Conservation (phyloP, 495 filamentous ascomycete species). For the Trichoderma reesei region DNA sequence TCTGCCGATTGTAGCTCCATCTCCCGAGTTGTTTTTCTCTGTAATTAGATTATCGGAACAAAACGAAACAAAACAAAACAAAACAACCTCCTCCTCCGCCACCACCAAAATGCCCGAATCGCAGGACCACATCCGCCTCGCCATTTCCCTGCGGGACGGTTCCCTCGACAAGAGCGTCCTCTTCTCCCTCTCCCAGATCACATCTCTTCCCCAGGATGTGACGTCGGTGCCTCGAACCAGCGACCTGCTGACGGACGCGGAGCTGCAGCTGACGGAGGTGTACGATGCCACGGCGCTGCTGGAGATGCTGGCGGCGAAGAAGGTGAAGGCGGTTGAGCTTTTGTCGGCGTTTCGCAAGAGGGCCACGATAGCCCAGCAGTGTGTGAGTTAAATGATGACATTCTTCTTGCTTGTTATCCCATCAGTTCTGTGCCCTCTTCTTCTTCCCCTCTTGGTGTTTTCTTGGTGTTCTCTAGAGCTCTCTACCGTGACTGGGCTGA, state of each 20-base stretch:
- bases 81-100: neutral
- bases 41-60: too few relatives aligned
- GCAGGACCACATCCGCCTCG: neutral
- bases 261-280: slow-evolving; percentile 2
- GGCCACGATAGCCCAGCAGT: neutral
- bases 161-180: slow-evolving; percentile 6
- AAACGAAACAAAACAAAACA: neutral
- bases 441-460: neutral
- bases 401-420: neutral
- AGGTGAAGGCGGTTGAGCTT: neutral
- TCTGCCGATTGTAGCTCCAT: neutral
- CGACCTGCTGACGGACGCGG: neutral
- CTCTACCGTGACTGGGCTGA: too few relatives aligned
- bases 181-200: neutral
- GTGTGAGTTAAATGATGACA: neutral
- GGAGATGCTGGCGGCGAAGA: slow-evolving; percentile 2
- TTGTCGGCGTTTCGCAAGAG: neutral
- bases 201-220: neutral
- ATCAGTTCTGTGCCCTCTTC: neutral
- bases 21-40: neutral
- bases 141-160: neutral
- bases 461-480: neutral
- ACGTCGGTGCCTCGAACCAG: neutral
- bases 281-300: slow-evolving; percentile 7
- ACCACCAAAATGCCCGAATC: neutral